phyloP scores from a whole-genome alignment of 257 asterid species.

The Solanum okadae region DNA sequence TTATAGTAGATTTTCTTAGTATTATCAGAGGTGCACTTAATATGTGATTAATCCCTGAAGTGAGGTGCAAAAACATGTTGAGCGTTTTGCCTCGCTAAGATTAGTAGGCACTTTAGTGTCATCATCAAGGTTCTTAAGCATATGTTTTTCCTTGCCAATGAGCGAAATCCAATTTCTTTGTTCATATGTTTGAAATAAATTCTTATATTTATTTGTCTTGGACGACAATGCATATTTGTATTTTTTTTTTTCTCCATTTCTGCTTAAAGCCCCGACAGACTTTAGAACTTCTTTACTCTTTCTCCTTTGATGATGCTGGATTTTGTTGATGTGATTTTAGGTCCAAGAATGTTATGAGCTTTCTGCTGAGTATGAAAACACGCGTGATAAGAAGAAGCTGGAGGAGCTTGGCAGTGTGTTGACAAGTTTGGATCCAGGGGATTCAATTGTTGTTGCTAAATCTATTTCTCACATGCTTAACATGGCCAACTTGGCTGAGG shows the following conservation, averaged over 20 bases:
- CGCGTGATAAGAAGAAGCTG: slow-evolving; percentile 21
- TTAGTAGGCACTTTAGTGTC: background rate
- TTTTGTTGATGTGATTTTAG: slow-evolving; percentile 4
- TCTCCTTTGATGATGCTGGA: background rate
- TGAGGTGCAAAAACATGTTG: background rate
- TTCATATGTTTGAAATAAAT: background rate
- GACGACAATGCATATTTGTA: background rate
- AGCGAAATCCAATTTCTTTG: background rate
- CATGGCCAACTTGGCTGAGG: slow-evolving; percentile 47
- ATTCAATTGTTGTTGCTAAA: slow-evolving; percentile 41
- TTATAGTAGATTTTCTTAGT: background rate
- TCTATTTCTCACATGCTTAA: slow-evolving; percentile 47
- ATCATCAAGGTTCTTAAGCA: background rate
- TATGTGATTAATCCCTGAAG: background rate
- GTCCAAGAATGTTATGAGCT: slow-evolving; percentile 43
- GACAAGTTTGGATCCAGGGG: slow-evolving; percentile 47
- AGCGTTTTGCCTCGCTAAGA: background rate
- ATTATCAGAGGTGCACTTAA: background rate
- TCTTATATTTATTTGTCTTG: background rate
- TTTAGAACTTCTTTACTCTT: background rate
- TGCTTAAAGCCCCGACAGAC: background rate
- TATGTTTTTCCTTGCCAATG: background rate
- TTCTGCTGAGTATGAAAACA: slow-evolving; percentile 40
- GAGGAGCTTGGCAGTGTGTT: slow-evolving; percentile 36
- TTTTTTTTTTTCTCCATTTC: background rate